A percentile compares a stretch with the other conserved stretches of the same genome.
phyloP scores from a whole-genome alignment of 2,329 filamentous ascomycete genomes.

The Mollisiaceae sp. region DNA sequence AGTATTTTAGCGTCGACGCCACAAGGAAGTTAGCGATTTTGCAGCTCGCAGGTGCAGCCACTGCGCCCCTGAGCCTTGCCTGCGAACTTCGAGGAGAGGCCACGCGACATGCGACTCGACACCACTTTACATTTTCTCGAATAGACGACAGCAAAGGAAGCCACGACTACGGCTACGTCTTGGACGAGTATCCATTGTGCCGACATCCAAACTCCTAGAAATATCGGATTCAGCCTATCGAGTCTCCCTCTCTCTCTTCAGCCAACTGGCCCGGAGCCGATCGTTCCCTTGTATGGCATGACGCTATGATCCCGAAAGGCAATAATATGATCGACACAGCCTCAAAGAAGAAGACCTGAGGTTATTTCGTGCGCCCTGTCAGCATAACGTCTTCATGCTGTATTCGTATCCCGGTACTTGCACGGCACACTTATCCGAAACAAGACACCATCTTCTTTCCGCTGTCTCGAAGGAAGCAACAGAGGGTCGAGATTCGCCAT shows the following conservation, averaged over 20 bases:
- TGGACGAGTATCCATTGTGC: background rate
- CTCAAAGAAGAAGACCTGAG: background rate
- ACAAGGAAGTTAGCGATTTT: background rate
- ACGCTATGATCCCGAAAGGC: slow-evolving; percentile 1
- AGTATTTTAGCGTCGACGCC: slow-evolving; percentile 9
- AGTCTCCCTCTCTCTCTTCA: background rate
- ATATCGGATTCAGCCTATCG: background rate
- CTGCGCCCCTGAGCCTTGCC: slow-evolving; percentile 11
- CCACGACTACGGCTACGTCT: background rate
- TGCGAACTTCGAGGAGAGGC: slow-evolving; percentile 1
- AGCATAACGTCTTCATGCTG: background rate
- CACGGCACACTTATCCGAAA: background rate
- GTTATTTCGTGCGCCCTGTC: background rate
- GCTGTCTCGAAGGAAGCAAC: background rate
- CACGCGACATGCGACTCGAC: slow-evolving; percentile 4
- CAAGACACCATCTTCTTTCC: background rate
- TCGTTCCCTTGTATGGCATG: background rate
- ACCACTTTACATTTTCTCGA: background rate
- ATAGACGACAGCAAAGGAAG: background rate
- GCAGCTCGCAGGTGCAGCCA: background rate
- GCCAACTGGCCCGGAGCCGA: background rate
- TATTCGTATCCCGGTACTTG: background rate
- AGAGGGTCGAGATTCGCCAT: background rate
- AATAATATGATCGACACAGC: background rate
- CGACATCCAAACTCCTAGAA: background rate